phyloP scores from a whole-genome alignment of 352 stramenopile genomes.

The Globisporangium echinulatum region DNA sequence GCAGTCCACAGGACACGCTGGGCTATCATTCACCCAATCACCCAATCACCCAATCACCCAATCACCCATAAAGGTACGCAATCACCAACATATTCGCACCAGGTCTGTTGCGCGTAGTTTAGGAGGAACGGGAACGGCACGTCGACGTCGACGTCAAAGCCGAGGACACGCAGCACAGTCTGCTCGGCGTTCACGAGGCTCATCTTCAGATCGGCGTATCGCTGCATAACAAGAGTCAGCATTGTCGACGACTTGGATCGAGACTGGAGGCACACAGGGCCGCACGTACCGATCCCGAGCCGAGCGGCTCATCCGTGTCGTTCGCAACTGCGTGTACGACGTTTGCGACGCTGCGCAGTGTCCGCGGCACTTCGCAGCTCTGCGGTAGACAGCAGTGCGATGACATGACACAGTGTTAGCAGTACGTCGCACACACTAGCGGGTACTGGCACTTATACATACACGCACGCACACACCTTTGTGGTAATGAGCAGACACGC shows the following conservation, averaged over 20 bases:
- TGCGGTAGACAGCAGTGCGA: conserved; percentile 1
- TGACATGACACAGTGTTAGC: background rate
- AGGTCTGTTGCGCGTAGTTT: conserved; percentile 20
- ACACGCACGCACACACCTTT: conserved; percentile 2
- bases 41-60: too few relatives aligned
- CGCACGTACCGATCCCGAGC: conserved; percentile 23
- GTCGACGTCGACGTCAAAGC: conserved; percentile 40
- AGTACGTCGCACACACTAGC: too few relatives aligned
- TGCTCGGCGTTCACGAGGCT: conserved; percentile 47
- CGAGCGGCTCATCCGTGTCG: conserved; percentile 20
- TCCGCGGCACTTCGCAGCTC: conserved; percentile 39
- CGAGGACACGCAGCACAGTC: conserved; percentile 35
- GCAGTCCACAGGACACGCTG: too few relatives aligned
- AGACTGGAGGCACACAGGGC: background rate
- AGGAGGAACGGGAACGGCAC: conserved; percentile 30
- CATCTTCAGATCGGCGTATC: conserved; percentile 37
- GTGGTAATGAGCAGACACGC: conserved; percentile 17
- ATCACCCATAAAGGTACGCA: too few relatives aligned
- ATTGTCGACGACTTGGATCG: background rate
- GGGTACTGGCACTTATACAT: too few relatives aligned
- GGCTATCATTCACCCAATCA: background rate
- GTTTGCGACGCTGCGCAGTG: conserved; percentile 44
- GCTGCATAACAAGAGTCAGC: conserved; percentile 8
- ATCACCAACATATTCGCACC: conserved; percentile 11
- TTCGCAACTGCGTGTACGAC: conserved; percentile 32